Evolutionary conservation across 2,329 filamentous ascomycete species (phyloP).

Genomic region (Lecanosticta acicola): DNA sequence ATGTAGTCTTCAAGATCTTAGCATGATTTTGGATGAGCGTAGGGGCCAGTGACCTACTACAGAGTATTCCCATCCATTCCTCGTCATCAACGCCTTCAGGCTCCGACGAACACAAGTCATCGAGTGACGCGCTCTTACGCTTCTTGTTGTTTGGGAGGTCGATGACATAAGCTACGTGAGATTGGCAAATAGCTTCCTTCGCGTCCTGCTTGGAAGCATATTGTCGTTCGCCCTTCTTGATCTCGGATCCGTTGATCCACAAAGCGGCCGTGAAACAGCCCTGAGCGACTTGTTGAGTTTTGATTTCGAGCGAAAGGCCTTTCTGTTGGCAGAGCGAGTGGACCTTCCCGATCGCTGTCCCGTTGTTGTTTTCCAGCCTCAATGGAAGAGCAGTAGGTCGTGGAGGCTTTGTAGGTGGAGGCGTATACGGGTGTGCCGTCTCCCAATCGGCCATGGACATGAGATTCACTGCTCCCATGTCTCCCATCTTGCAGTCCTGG

Average conservation of each 20-base stretch:
- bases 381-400: conserved; percentile 1
- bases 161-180: conserved; percentile 28
- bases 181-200: conserved; percentile 37
- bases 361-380: conserved; percentile 8
- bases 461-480: conserved; percentile 6
- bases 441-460: conserved; percentile 20
- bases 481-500: neutral
- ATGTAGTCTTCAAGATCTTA: neutral
- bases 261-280: conserved; percentile 15
- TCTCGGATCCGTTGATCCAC: conserved; percentile 7
- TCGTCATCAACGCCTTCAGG: conserved; percentile 18
- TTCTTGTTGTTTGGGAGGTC: conserved; percentile 25
- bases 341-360: conserved; percentile 11
- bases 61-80: conserved; percentile 38
- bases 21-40: neutral
- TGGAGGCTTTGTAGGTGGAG: conserved; percentile 11
- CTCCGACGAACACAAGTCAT: conserved; percentile 1
- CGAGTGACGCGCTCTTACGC: conserved; percentile 16
- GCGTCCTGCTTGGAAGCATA: conserved; percentile 40
- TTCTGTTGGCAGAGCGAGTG: conserved; percentile 15
- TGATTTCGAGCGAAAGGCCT: conserved; percentile 14
- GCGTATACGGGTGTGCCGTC: conserved; percentile 17
- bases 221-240: conserved; percentile 23
- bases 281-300: conserved; percentile 10
- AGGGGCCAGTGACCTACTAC: conserved; percentile 13